Percentiles rank a stretch among this genome's conserved stretches.
These are phyloP conservation scores for Zalaria sp. DNA, from an alignment of 2,329 filamentous ascomycete species.

Conservation along the genomic window DNA sequence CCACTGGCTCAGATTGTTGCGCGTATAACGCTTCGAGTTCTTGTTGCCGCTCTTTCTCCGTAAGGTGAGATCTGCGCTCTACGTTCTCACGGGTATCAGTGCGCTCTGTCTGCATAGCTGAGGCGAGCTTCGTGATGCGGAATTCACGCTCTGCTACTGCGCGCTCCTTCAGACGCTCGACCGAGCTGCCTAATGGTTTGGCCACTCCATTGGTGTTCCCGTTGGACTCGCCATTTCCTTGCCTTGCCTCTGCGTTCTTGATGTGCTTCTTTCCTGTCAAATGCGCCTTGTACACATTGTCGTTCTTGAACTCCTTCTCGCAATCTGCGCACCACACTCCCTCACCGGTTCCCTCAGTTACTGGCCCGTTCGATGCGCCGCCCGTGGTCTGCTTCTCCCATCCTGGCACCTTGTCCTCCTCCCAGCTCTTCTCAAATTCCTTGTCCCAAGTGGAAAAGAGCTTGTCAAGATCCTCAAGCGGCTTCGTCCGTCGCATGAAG, in stretches of 20 bases:
- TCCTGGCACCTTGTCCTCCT: slow-evolving; percentile 60
- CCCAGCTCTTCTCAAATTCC: slow-evolving; percentile 77
- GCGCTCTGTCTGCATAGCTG: slow-evolving; percentile 74
- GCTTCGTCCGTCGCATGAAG: slow-evolving; percentile 73
- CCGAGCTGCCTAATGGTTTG: slow-evolving; percentile 6
- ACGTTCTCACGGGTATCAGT: slow-evolving; percentile 87
- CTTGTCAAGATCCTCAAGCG: slow-evolving; percentile 73
- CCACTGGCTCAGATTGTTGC: slow-evolving; percentile 32
- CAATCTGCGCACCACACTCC: slow-evolving; percentile 84
- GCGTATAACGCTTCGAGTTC: slow-evolving; percentile 79
- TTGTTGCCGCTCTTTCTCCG: slow-evolving; percentile 84
- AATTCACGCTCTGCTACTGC: slow-evolving; percentile 83
- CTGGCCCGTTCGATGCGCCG: slow-evolving; percentile 18
- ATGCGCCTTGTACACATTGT: slow-evolving; percentile 86
- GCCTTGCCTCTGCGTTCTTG: slow-evolving; percentile 58
- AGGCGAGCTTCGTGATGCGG: slow-evolving; percentile 64
- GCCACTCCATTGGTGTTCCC: slow-evolving; percentile 12
- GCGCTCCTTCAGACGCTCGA: slow-evolving; percentile 60
- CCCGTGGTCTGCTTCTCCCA: slow-evolving; percentile 43
- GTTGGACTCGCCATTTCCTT: slow-evolving; percentile 19
- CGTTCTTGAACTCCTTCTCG: slow-evolving; percentile 88
- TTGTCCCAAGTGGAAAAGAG: slow-evolving; percentile 62
- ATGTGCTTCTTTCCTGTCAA: slow-evolving; percentile 85
- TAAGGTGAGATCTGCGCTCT: slow-evolving; percentile 94
- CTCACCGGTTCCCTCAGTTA: slow-evolving; percentile 44